phyloP scores from a whole-genome alignment of 306 rosid species.

The Inga oerstediana region DNA sequence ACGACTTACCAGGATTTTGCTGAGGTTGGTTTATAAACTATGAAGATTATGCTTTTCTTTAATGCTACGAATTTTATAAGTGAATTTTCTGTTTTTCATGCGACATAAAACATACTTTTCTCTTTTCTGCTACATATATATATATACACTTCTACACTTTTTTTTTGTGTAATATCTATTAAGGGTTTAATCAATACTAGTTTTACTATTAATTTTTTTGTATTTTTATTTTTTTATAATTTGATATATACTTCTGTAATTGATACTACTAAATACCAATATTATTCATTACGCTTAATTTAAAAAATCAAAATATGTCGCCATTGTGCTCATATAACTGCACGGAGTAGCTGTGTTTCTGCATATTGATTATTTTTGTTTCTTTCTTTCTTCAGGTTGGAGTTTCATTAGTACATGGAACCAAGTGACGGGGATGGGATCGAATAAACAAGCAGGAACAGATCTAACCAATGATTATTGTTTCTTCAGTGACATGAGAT shows the following conservation, averaged over 20 bases:
- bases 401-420: background rate
- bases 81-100: background rate
- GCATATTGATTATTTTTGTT: background rate
- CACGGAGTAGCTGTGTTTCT: background rate
- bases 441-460: background rate
- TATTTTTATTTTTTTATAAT: too few relatives aligned
- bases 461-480: background rate
- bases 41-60: background rate
- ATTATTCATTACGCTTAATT: background rate
- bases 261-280: too few relatives aligned
- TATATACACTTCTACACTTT: too few relatives aligned
- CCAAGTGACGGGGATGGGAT: background rate
- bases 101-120: background rate
- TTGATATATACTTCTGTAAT: too few relatives aligned
- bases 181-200: too few relatives aligned
- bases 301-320: too few relatives aligned
- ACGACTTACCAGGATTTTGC: slow-evolving; percentile 58
- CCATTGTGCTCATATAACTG: background rate
- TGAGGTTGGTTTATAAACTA: slow-evolving; percentile 6
- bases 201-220: too few relatives aligned
- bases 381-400: background rate
- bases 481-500: background rate
- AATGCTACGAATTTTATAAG: background rate
- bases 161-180: background rate
- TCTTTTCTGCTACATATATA: too few relatives aligned